A percentile compares a stretch with the other conserved stretches of the same genome.
Conservation (phyloP, 2,329 filamentous ascomycete species). For the Arachnomyces sp. region DNA sequence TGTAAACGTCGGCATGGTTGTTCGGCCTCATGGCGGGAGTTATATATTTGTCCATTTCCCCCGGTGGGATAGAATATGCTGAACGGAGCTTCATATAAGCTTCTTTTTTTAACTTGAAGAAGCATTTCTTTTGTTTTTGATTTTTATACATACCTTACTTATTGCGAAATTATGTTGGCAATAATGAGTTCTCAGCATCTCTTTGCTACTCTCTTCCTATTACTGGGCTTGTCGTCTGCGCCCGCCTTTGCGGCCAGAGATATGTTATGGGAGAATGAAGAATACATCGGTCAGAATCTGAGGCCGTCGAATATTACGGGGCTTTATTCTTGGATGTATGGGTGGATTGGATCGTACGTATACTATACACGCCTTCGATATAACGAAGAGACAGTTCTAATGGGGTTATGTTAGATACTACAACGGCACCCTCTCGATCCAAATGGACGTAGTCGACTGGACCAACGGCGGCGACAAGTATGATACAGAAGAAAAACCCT, state of each 20-base stretch:
- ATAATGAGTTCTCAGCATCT: too few species aligned
- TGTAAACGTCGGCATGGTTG: too few species aligned
- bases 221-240: neutral
- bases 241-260: slow-evolving; percentile 1
- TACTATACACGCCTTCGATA: neutral
- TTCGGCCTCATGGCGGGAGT: too few species aligned
- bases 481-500: neutral
- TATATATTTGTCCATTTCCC: too few species aligned
- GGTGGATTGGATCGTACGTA: slow-evolving; percentile 1
- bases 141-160: too few species aligned
- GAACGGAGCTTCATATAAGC: too few species aligned
- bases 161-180: too few species aligned
- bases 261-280: neutral
- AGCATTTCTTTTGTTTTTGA: too few species aligned
- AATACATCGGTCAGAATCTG: neutral
- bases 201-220: slow-evolving; percentile 3
- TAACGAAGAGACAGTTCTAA: neutral
- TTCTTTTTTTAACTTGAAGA: too few species aligned
- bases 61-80: too few species aligned
- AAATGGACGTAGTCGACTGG: slow-evolving; percentile 3
- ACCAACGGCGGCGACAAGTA: neutral
- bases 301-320: slow-evolving; percentile 2
- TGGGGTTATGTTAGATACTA: slow-evolving; percentile 1
- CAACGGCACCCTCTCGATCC: slow-evolving; percentile 2
- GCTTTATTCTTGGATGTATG: slow-evolving; percentile 1